Evolutionary conservation across 768 basidiomycete species (phyloP), one percentile per base, ranked within the genome.

Genomic region (Calocybe cyanea): DNA sequence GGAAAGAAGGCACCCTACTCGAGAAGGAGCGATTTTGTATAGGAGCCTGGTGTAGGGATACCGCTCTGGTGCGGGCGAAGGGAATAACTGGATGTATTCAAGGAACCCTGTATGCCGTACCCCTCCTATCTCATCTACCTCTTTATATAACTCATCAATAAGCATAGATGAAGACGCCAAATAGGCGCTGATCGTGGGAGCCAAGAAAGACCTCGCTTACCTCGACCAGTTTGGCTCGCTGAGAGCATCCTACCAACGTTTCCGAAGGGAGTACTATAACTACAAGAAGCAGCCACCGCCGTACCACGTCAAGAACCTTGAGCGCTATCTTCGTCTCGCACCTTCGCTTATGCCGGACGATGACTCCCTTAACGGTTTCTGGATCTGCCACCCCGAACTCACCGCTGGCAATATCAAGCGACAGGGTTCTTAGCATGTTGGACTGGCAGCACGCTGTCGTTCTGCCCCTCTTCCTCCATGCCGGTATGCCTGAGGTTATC

Each of bases 391-490:
- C 47, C 57, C 62, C 21, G 61, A 65, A 51, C 56, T 62, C 48
- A 35, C 48, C 31, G 32, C 38, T 14, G 55, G 44, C 54, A 64
- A 65, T 48, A 34, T 64, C 45, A 52, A 39, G 34, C 58, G 36
- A 52, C 23, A 15, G 46, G 14, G 48, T 59, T 38, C 15, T 53
- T 28, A 48, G 56, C 49, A 15, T 64, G 50, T 37, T 65, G 32
- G 64, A 65, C 56, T 65, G 63, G 63, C 63, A 65, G 46, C 58
- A 65, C 52, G 45, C 64, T 28, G 36, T 55, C 20, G 46, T 65
- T 50, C 56, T 63, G 25, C 63, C 63, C 50, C 41, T 50, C 38
- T 64, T 62, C 51, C 63, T 65, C 49, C 56, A 51, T 46, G 59
- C 56, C 41, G 56, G 59, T 50, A 60, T 63, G 34, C 61, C 63